Conservation (phyloP, 2,329 filamentous ascomycete genomes). For the Blumeriella jaapii region DNA sequence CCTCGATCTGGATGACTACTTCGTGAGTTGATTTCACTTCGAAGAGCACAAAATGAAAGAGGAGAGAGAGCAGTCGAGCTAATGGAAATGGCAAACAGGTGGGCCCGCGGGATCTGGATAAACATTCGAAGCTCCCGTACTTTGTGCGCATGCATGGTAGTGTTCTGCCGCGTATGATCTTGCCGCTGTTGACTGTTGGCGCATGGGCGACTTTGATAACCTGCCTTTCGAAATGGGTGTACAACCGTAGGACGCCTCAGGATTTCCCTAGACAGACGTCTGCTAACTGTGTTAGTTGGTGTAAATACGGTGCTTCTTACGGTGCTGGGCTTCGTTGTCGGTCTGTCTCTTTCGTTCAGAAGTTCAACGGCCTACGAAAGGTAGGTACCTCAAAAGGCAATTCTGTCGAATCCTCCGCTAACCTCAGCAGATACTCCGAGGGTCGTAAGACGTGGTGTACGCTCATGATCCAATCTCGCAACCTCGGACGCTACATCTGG, state of each 20-base stretch:
- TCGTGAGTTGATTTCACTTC: background rate
- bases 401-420: too few species aligned
- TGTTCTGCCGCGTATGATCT: slow-evolving; percentile 61
- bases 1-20: slow-evolving; percentile 3
- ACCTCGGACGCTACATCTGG: slow-evolving; percentile 73
- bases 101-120: slow-evolving; percentile 56
- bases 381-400: too few species aligned
- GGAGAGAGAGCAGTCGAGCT: background rate
- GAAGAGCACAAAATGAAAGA: background rate
- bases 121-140: slow-evolving; percentile 68
- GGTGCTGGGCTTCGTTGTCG: slow-evolving; percentile 71
- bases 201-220: slow-evolving; percentile 57
- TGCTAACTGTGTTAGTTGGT: slow-evolving; percentile 29
- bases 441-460: slow-evolving; percentile 53
- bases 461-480: slow-evolving; percentile 49
- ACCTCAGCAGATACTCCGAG: slow-evolving; percentile 39
- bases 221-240: slow-evolving; percentile 31
- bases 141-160: slow-evolving; percentile 68
- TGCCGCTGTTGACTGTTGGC: slow-evolving; percentile 52
- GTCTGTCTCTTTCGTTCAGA: slow-evolving; percentile 64
- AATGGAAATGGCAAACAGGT: slow-evolving; percentile 13
- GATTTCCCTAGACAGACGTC: background rate
- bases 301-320: slow-evolving; percentile 60
- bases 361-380: slow-evolving; percentile 69
- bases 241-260: slow-evolving; percentile 1